Base-by-base conservation (phyloP, 2,329 filamentous ascomycete genomes). In the Paecilomyces niveus region DNA sequence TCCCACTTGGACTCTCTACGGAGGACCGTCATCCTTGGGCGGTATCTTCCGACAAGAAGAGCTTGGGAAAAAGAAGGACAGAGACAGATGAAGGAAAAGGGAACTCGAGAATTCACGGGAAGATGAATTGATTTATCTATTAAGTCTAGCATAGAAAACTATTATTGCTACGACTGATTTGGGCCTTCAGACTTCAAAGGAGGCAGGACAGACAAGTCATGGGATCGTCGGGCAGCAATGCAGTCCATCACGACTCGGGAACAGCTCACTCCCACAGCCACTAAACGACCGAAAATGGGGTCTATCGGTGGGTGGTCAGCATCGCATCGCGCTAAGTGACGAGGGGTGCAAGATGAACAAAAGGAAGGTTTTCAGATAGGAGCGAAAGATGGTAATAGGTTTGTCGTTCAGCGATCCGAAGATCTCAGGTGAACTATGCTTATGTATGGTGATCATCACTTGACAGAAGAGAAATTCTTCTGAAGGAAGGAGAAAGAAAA, bases 341-440 rank as follows among this genome's bases (percentile, higher is more conserved):
- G 18, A 35, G 51, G 15, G 22, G 15, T 13, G 53, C 26, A 15
- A 57, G 32, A 13, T 9, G 29, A 39, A 57, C 39, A 54, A 5
- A 59, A 39, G 24, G 24, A 9, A 56, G 50, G 45, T 52, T 56
- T 57, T 62, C 60, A 62, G 60, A 62, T 51, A 61, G 60, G 57
- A 55, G 33, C 66, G 66, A 68, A 68, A 67, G 66, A 68, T 67
- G 65, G 58, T 63, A 29, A 54, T 59, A 56, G 54, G 59, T 59
- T 68, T 68, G 56, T 68, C 66, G 62, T 68, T 67, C 66, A 67
- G 57, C 26, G 61, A 58, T 60, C 64, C 61, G 55, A 57, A 64
- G 64, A 62, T 61, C 63, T 68, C 66, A 68, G 66, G 60, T 68
- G 66, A 68, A 68, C 66, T 68, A 68, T 68, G 66, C 66, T 65